A percentile compares a stretch with the other conserved stretches of the same genome.
phyloP scores from a whole-genome alignment of 2,329 filamentous ascomycete genomes.

The Talaromyces verruculosus region DNA sequence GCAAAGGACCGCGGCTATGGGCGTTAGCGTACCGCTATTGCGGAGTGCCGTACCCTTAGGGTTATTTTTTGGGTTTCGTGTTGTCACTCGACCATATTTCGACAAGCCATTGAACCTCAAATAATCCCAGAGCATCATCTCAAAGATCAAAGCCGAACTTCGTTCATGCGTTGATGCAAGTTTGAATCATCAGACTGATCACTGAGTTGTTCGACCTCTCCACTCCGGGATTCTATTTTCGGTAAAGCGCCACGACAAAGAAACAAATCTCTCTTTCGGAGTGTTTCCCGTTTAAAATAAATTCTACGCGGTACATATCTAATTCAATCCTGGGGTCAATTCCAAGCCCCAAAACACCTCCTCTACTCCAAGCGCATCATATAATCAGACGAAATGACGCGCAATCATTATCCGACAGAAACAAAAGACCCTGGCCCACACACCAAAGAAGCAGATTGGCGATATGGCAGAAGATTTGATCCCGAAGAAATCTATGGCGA shows the following conservation, averaged over 20 bases:
- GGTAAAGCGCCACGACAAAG: background rate
- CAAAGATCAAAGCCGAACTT: background rate
- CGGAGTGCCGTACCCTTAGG: background rate
- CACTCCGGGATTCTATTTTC: background rate
- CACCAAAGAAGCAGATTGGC: background rate
- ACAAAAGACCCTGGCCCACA: background rate
- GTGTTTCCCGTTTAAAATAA: background rate
- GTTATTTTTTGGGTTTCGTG: background rate
- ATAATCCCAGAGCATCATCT: too few species aligned
- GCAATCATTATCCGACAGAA: background rate
- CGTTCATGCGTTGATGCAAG: background rate
- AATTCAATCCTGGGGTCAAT: background rate
- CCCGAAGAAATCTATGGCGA: background rate
- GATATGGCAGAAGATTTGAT: background rate
- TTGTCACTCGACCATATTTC: background rate
- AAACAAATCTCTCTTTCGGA: background rate
- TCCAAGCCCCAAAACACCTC: background rate
- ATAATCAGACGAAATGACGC: background rate
- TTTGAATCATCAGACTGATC: background rate
- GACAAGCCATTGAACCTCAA: background rate
- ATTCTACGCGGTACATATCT: background rate
- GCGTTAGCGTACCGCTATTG: background rate
- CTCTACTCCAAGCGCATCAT: background rate
- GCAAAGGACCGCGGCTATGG: background rate
- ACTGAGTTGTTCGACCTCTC: background rate